Evolutionary conservation across 2,329 filamentous ascomycete genomes (phyloP), one percentile per base, ranked within the genome.

Genomic region (Salinomyces thailandicus): DNA sequence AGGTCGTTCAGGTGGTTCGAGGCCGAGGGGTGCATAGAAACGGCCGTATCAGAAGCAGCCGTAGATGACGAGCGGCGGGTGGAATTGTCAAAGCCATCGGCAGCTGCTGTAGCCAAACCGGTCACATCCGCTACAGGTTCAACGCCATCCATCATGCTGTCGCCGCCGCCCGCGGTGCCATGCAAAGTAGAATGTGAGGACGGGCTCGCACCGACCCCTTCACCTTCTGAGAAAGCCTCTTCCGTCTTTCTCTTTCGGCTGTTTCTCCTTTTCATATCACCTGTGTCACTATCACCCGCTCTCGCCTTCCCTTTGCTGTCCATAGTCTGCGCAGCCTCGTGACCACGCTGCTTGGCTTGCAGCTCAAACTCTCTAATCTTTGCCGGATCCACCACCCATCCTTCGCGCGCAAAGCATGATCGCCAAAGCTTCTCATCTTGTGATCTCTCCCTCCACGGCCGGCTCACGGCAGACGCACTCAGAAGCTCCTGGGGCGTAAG

Each of bases 351-450:
- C 36, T 35, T 40, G 11, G 44, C 48, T 34, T 36, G 15, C 18
- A 43, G 36, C 31, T 51, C 51, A 12, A 38, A 37, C 18, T 32
- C 40, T 14, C 35, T 30, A 52, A 54, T 43, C 42, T 49, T 54
- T 11, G 32, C 41, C 28, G 37, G 35, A 18, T 59, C 53, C 31
- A 59, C 37, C 42, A 58, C 39, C 84, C 91, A 98, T 5, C 91
- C 91, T 62, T 96, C 87, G 5, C 78, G 63, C 22, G 79, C 72
- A 60, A 93, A 98, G 11, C 93, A 63, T 11, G 76, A 71, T 55
- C 85, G 80, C 91, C 91, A 98, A 18, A 96, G 64, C 43, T 82
- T 81, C 20, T 83, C 76, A 59, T 98, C 91, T 35, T 86, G 63
- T 5, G 89, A 80, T 13, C 91, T 70, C 13, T 74, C 71, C 44